These are phyloP conservation scores for Coprinopsis strossmayeri DNA, from an alignment of 768 basidiomycete species.

Conservation along the genomic window DNA sequence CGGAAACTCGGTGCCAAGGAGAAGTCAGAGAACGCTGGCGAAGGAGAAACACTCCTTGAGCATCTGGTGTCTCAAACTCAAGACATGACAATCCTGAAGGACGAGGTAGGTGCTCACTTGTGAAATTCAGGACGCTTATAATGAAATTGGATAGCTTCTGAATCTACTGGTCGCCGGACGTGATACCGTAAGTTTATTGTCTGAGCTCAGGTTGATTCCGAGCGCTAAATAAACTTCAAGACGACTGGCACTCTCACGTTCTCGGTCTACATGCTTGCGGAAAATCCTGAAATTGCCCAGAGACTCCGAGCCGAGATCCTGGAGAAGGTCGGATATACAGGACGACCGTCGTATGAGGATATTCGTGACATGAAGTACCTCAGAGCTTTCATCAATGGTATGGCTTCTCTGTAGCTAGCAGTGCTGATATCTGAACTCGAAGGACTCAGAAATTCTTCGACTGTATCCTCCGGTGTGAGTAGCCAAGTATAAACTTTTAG, in stretches of 20 bases:
- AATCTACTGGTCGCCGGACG: slow-evolving; percentile 31
- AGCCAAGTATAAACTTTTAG: no score
- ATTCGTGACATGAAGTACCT: slow-evolving; percentile 32
- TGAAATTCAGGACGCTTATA: slow-evolving; percentile 30
- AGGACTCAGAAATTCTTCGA: slow-evolving; percentile 17
- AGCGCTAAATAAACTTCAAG: slow-evolving; percentile 19
- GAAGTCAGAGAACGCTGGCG: slow-evolving; percentile 23
- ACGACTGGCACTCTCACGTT: slow-evolving; percentile 17
- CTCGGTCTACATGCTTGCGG: slow-evolving; percentile 19
- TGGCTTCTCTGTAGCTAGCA: neutral
- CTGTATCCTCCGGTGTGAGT: slow-evolving; percentile 20
- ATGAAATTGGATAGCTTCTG: slow-evolving; percentile 29
- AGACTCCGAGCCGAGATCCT: slow-evolving; percentile 25
- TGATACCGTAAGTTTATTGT: slow-evolving; percentile 28
- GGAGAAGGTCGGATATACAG: slow-evolving; percentile 18
- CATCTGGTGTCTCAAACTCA: slow-evolving; percentile 44
- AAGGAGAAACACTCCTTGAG: slow-evolving; percentile 47
- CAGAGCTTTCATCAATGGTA: slow-evolving; percentile 27
- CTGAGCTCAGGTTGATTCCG: slow-evolving; percentile 23
- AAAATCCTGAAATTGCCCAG: slow-evolving; percentile 20
- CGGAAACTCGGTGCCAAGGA: slow-evolving; percentile 21
- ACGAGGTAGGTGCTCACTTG: slow-evolving; percentile 15
- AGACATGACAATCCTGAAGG: slow-evolving; percentile 21
- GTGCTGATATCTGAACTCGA: neutral
- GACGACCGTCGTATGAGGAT: slow-evolving; percentile 22